phyloP scores from a whole-genome alignment of 2,329 filamentous ascomycete genomes.

The Xylariaceae sp. region DNA sequence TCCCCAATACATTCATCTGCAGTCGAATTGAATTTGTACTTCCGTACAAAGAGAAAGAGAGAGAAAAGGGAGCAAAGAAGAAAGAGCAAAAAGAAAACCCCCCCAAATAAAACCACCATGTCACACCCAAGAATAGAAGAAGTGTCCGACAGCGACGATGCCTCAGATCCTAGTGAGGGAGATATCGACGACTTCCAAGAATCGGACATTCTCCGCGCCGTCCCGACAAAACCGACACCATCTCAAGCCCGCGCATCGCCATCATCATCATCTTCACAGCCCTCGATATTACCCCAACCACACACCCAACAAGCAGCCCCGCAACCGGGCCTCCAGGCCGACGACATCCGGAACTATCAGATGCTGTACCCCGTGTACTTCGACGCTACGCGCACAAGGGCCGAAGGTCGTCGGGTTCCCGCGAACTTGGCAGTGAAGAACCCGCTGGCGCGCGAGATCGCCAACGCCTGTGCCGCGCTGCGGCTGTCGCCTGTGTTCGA shows the following conservation, averaged over 20 bases:
- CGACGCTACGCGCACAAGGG: conserved; percentile 66
- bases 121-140: conserved; percentile 89
- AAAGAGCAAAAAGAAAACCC: background rate
- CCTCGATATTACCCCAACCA: background rate
- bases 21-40: background rate
- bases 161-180: conserved; percentile 80
- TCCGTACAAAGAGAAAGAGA: background rate
- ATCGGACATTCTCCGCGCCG: conserved; percentile 49
- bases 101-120: conserved; percentile 45
- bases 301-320: conserved; percentile 25
- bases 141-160: conserved; percentile 67
- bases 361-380: conserved; percentile 97
- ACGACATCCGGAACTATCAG: conserved; percentile 68
- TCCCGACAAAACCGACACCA: conserved; percentile 33
- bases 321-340: conserved; percentile 40
- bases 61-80: background rate
- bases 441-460: conserved; percentile 84
- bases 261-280: conserved; percentile 29
- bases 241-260: conserved; percentile 23
- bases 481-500: conserved; percentile 74
- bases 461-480: conserved; percentile 72
- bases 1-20: no score
- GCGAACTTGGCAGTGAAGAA: conserved; percentile 68
- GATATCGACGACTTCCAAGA: conserved; percentile 65
- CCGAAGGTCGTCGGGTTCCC: conserved; percentile 75